Evolutionary conservation across 179 eudicot species (phyloP).

Genomic region (Dionaea muscipula): DNA sequence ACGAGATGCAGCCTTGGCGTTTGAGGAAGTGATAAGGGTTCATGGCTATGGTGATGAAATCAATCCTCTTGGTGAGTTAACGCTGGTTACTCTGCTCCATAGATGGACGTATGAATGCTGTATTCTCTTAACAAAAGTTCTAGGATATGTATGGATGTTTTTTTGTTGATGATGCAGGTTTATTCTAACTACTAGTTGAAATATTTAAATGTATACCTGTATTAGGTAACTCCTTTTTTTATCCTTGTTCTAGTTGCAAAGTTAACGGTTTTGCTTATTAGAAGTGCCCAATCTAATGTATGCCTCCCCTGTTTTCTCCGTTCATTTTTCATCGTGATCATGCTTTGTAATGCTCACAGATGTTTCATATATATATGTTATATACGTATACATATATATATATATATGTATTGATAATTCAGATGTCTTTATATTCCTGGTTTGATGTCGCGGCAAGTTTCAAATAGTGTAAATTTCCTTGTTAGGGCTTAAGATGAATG

Average conservation of each 20-base stretch:
- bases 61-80: conserved; percentile 79
- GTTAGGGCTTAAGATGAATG: no score
- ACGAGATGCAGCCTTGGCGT: conserved; percentile 69
- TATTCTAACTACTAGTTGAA: background rate
- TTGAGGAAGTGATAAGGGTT: conserved; percentile 82
- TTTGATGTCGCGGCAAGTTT: background rate
- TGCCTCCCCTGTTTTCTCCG: conserved; percentile 3
- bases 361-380: no score
- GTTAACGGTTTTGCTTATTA: background rate
- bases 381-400: no score
- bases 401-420: no score
- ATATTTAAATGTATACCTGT: background rate
- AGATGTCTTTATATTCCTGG: no score
- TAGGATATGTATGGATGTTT: background rate
- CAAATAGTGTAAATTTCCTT: no score
- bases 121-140: background rate
- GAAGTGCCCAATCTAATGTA: background rate
- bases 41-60: conserved; percentile 93
- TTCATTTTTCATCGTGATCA: background rate
- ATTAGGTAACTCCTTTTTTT: background rate
- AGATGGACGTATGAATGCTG: no score
- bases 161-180: background rate
- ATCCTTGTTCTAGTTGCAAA: background rate
- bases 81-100: background rate
- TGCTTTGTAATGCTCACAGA: no score